Percentiles rank a stretch among this genome's conserved stretches.
phyloP scores from a whole-genome alignment of 108 stramenopile species.

The Cyclotella sp. region DNA sequence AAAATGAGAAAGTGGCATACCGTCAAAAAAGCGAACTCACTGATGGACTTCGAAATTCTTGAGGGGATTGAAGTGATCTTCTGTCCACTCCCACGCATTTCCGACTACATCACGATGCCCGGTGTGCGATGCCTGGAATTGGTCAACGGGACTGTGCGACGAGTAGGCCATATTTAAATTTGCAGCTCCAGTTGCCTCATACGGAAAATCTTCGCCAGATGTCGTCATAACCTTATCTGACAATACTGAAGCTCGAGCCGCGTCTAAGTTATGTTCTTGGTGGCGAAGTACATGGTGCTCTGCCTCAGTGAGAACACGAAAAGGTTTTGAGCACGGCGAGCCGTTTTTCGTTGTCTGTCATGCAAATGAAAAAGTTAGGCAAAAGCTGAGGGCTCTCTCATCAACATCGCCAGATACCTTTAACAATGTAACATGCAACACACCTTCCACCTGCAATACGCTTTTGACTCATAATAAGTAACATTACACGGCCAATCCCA shows the following conservation, averaged over 20 bases:
- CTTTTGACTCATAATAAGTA: slow-evolving; percentile 94
- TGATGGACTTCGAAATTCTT: slow-evolving; percentile 90
- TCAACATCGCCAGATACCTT: no score
- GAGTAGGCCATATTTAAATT: slow-evolving; percentile 88
- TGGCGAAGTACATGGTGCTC: slow-evolving; percentile 91
- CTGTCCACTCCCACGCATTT: slow-evolving; percentile 97
- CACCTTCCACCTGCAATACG: slow-evolving; percentile 92
- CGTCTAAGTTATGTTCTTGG: slow-evolving; percentile 62
- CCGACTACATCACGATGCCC: slow-evolving; percentile 87
- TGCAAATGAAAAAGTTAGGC: slow-evolving; percentile 2
- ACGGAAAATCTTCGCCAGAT: slow-evolving; percentile 66
- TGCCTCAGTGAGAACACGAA: slow-evolving; percentile 89
- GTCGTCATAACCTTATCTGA: slow-evolving; percentile 79
- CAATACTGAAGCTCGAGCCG: slow-evolving; percentile 59
- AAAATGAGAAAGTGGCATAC: not conserved
- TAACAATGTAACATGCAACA: slow-evolving; percentile 7
- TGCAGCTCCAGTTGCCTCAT: slow-evolving; percentile 46
- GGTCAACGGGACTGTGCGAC: slow-evolving; percentile 83
- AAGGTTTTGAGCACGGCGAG: slow-evolving; percentile 64
- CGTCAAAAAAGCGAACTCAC: slow-evolving; percentile 2
- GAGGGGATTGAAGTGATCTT: slow-evolving; percentile 92
- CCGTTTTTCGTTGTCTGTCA: slow-evolving; percentile 61
- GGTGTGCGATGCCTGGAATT: slow-evolving; percentile 68
- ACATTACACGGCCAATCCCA: slow-evolving; percentile 96
- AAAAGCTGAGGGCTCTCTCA: not conserved